These are phyloP conservation scores for Boletus fagicola DNA, from an alignment of 768 basidiomycete species.

Conservation along the genomic window DNA sequence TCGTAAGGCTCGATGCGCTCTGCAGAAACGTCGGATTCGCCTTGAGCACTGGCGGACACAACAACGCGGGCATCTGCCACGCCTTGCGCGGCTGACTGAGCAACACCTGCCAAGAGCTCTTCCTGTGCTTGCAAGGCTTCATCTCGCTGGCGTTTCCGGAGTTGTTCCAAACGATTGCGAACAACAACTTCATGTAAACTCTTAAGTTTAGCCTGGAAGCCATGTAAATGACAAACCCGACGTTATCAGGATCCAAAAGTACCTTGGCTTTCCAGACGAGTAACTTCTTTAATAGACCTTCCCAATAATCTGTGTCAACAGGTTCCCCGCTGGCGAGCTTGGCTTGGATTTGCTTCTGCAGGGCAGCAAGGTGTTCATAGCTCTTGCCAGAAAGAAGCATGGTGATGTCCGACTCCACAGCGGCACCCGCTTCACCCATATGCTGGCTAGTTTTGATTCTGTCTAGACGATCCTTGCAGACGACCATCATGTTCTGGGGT, in stretches of 20 bases:
- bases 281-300: slow-evolving; percentile 83
- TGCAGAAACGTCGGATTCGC: slow-evolving; percentile 37
- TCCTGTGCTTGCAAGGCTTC: slow-evolving; percentile 93
- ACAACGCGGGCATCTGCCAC: slow-evolving; percentile 38
- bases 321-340: slow-evolving; percentile 93
- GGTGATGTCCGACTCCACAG: slow-evolving; percentile 83
- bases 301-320: slow-evolving; percentile 98
- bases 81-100: slow-evolving; percentile 52
- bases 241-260: slow-evolving; percentile 5
- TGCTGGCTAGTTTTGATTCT: slow-evolving; percentile 59
- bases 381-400: slow-evolving; percentile 80
- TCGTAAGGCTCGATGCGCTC: slow-evolving; percentile 80
- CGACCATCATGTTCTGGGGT: slow-evolving; percentile 90
- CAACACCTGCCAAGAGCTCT: slow-evolving; percentile 81
- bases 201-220: slow-evolving; percentile 78
- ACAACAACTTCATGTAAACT: slow-evolving; percentile 94
- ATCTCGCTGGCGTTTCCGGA: slow-evolving; percentile 93
- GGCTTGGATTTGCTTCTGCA: slow-evolving; percentile 84
- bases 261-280: slow-evolving; percentile 98
- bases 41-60: slow-evolving; percentile 30
- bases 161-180: slow-evolving; percentile 91
- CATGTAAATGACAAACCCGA: slow-evolving; percentile 4
- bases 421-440: slow-evolving; percentile 68
- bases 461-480: slow-evolving; percentile 89
- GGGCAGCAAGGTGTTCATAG: slow-evolving; percentile 74